These are phyloP conservation scores for Strombidium stylifer DNA, from an alignment of 73 alveolate species.

Conservation along the genomic window DNA sequence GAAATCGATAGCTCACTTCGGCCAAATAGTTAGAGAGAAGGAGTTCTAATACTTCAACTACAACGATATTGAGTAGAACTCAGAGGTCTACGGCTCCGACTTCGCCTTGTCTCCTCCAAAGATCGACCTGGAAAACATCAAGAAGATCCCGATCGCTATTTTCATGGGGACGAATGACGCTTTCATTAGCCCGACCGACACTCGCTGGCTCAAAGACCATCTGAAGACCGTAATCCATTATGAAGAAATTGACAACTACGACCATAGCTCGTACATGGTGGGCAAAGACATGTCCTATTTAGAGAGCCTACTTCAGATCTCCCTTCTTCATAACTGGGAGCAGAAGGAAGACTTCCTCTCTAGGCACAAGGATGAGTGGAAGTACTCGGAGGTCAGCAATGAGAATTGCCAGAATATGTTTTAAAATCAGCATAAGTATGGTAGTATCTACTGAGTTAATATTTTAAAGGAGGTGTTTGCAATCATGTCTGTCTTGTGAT, in stretches of 20 bases:
- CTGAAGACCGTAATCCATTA: constrained; percentile 3
- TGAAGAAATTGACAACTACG: constrained; percentile 58
- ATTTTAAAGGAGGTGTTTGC: too few relatives aligned
- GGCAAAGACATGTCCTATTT: constrained; percentile 80
- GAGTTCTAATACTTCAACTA: constrained; percentile 67
- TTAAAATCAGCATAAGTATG: too few relatives aligned
- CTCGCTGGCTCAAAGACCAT: constrained; percentile 30
- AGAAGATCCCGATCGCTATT: constrained; percentile 57
- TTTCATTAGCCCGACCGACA: constrained; percentile 49
- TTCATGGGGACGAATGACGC: constrained; percentile 56
- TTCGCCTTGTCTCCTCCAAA: constrained; percentile 88
- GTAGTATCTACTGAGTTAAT: too few relatives aligned
- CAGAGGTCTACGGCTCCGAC: constrained; percentile 74
- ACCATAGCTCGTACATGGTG: constrained; percentile 70
- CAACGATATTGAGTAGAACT: constrained; percentile 65
- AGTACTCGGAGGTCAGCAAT: too few relatives aligned
- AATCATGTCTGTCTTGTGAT: too few relatives aligned
- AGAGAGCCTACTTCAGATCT: constrained; percentile 39
- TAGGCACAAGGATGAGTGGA: too few relatives aligned
- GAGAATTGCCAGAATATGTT: too few relatives aligned
- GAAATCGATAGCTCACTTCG: constrained; percentile 21
- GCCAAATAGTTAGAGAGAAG: constrained; percentile 20
- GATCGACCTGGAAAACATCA: constrained; percentile 76
- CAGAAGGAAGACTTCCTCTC: too few relatives aligned
- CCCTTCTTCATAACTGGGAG: too few relatives aligned